Percentiles rank a stretch among this genome's conserved stretches.
These are phyloP conservation scores for Artemisia annua DNA, from an alignment of 129 eudicot genomes.

Conservation along the genomic window DNA sequence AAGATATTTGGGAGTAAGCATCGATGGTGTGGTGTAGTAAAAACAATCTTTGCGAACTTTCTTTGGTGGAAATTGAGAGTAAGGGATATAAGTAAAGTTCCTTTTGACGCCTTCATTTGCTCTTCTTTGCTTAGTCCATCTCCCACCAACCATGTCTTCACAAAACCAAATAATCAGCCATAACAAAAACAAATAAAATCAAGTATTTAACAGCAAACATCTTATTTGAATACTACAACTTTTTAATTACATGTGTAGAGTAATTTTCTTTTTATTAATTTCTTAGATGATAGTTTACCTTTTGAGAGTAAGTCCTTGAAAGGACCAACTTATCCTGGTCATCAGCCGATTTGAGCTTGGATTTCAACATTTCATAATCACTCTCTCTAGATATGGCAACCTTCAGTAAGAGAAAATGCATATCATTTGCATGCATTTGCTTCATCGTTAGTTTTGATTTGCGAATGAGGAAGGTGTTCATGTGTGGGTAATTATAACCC, in stretches of 20 bases:
- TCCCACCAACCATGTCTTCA: constrained; percentile 83
- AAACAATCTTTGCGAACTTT: constrained; percentile 66
- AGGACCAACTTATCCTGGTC: constrained; percentile 39
- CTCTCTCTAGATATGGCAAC: constrained; percentile 41
- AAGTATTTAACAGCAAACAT: background rate
- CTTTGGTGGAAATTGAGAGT: constrained; percentile 74
- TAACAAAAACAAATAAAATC: background rate
- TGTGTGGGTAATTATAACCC: too few species aligned
- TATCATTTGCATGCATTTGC: too few species aligned
- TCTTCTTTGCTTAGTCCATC: constrained; percentile 57
- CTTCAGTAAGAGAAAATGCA: constrained; percentile 19
- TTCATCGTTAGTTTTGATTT: too few species aligned
- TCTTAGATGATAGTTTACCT: constrained; percentile 30
- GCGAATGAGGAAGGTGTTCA: too few species aligned
- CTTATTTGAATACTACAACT: background rate
- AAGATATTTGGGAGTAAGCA: constrained; percentile 64
- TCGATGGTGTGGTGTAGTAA: constrained; percentile 78
- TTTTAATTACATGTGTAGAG: background rate
- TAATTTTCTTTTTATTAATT: background rate
- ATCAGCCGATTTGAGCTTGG: constrained; percentile 29
- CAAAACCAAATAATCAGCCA: constrained; percentile 9
- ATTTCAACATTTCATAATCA: constrained; percentile 49
- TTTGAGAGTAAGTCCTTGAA: constrained; percentile 27
- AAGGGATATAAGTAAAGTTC: constrained; percentile 77
- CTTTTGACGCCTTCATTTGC: constrained; percentile 69